Percentiles rank a stretch among this genome's conserved stretches.
Conservation (phyloP, 2,329 filamentous ascomycete species). For the Nothophaeocryptopus gaeumannii region DNA sequence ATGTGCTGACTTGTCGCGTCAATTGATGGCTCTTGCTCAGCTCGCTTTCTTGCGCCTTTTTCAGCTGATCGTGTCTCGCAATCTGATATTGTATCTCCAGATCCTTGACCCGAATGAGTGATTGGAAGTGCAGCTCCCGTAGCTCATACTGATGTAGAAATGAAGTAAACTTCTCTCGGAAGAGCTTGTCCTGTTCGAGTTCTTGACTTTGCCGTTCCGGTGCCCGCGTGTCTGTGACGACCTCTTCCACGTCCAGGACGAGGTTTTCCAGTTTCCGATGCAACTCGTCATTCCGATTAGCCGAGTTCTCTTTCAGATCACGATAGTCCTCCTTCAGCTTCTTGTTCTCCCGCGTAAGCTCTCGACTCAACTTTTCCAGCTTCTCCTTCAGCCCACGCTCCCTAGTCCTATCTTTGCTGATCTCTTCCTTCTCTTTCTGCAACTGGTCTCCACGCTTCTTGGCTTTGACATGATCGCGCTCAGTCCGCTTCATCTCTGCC, state of each 20-base stretch:
- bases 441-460: slow-evolving; percentile 92
- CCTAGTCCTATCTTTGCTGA: slow-evolving; percentile 83
- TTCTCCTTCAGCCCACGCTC: slow-evolving; percentile 91
- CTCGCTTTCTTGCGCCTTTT: slow-evolving; percentile 82
- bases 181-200: slow-evolving; percentile 84
- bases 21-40: slow-evolving; percentile 75
- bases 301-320: slow-evolving; percentile 80
- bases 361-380: slow-evolving; percentile 89
- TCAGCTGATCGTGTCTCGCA: slow-evolving; percentile 83
- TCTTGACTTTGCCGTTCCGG: slow-evolving; percentile 75
- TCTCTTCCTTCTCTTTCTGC: slow-evolving; percentile 94
- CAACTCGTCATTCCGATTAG: slow-evolving; percentile 75
- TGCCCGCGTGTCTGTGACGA: slow-evolving; percentile 78
- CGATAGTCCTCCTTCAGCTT: slow-evolving; percentile 93
- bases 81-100: slow-evolving; percentile 91
- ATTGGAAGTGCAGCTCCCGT: slow-evolving; percentile 90
- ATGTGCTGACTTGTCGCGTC: slow-evolving; percentile 87
- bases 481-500: slow-evolving; percentile 90
- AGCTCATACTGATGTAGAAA: slow-evolving; percentile 96
- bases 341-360: slow-evolving; percentile 95
- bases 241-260: slow-evolving; percentile 79
- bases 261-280: slow-evolving; percentile 81
- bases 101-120: slow-evolving; percentile 88
- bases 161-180: slow-evolving; percentile 81
- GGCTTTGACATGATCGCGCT: slow-evolving; percentile 90